Evolutionary conservation across 306 rosid genomes (phyloP), one percentile per base, ranked within the genome.

Genomic region (Fagus crenata): DNA sequence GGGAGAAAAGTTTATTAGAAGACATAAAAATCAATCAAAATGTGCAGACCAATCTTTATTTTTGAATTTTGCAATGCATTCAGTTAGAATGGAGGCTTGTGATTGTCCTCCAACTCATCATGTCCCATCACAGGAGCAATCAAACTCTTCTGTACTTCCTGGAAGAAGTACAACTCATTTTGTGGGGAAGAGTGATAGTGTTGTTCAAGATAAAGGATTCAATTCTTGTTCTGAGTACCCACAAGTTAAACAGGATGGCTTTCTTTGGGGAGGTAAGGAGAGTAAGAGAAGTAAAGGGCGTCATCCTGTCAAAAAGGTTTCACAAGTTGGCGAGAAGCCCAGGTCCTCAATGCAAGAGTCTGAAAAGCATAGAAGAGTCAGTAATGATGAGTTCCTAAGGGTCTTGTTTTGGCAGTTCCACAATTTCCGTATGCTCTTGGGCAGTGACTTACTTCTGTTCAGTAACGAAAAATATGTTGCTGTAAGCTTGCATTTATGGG

Each of bases 401-500:
- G 96, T 94, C 80, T 81, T 92, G 75, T 94, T 92, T 85, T 94
- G 98, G 98, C 96, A 92, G 85, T 92, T 94, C 75, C 97, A 94
- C 89, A 92, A 92, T 85, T 94, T 92, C 74, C 97, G 98, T 9
- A 94, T 94, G 98, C 97, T 94, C 60, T 83, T 94, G 8, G 98
- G 98, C 14, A 94, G 96, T 85, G 97, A 94, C 85, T 76, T 94
- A 73, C 96, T 94, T 84, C 79, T 94, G 83, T 94, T 92, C 81
- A 94, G 96, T 81, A 94, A 92, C 78, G 98, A 94, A 74, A 94
- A 92, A 83, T 94, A 92, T 85, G 95, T 89, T 76, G 97, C 97
- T 69, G 96, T 94, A 85, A 94, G 97, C 89, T 84, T 94, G 89
- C 98, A 94, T 87, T 86, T 92, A 72, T 92, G 98, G 98, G 98